phyloP scores from a whole-genome alignment of 176 grass and related monocot species.

The Avena insularis region DNA sequence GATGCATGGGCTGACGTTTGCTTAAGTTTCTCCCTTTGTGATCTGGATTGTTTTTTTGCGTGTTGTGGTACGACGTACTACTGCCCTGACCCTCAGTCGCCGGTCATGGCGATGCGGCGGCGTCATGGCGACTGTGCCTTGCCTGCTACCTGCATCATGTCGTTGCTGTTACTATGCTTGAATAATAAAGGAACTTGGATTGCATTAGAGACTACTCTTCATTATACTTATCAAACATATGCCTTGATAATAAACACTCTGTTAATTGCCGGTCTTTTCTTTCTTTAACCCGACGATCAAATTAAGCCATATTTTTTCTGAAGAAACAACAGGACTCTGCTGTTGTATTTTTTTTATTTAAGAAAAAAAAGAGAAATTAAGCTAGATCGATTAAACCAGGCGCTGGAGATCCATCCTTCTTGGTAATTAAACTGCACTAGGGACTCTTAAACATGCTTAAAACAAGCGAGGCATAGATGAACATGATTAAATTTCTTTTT shows the following conservation, averaged over 20 bases:
- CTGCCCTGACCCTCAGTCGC: not conserved
- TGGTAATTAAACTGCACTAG: no score
- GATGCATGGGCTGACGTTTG: slow-evolving; percentile 6
- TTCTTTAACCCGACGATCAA: no score
- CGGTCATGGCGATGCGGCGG: not conserved
- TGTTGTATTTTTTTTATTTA: no score
- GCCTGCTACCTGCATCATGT: not conserved
- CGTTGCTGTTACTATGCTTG: not conserved
- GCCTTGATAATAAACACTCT: not conserved
- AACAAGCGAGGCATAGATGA: no score
- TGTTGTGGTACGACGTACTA: not conserved
- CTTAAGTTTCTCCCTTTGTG: not conserved
- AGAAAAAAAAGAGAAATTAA: no score
- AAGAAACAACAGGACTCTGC: no score
- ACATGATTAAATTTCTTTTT: no score
- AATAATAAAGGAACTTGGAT: not conserved
- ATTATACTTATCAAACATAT: no score
- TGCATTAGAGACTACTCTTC: not conserved
- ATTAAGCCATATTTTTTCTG: no score
- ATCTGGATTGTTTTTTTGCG: not conserved
- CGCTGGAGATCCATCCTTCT: no score
- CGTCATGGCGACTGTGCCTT: not conserved
- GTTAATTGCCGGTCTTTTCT: not conserved
- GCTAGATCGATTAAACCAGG: no score
- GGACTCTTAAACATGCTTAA: no score